Evolutionary conservation across 352 stramenopile genomes (phyloP).

Genomic region (Phytophthora hibernalis): DNA sequence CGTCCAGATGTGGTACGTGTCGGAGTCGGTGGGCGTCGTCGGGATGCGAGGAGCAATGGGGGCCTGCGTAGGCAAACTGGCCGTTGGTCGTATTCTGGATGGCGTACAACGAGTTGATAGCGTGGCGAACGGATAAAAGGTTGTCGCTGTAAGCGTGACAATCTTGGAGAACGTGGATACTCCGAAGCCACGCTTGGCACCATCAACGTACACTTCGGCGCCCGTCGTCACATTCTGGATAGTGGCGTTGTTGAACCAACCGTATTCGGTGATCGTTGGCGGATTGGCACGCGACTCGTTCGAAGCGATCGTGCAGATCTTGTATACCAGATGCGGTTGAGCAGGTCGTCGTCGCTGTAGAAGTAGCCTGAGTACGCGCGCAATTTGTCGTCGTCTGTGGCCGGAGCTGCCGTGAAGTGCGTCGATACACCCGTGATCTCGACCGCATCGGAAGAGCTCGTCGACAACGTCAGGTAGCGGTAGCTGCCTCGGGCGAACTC

Average conservation of each 20-base stretch:
- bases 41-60: slow-evolving; percentile 35
- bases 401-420: slow-evolving; percentile 41
- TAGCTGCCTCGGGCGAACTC: slow-evolving; percentile 43
- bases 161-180: slow-evolving; percentile 37
- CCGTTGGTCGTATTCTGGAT: slow-evolving; percentile 40
- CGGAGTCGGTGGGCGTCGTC: too few species aligned
- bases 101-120: slow-evolving; percentile 38
- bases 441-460: slow-evolving; percentile 21
- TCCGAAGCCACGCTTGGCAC: slow-evolving; percentile 44
- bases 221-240: slow-evolving; percentile 33
- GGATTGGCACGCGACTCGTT: slow-evolving; percentile 44
- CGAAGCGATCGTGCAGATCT: slow-evolving; percentile 42
- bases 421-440: slow-evolving; percentile 39
- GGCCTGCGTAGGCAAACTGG: slow-evolving; percentile 41
- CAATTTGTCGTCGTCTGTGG: slow-evolving; percentile 33
- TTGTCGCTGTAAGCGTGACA: slow-evolving; percentile 41
- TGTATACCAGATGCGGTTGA: slow-evolving; percentile 60
- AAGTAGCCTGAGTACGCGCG: slow-evolving; percentile 51
- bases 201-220: slow-evolving; percentile 45
- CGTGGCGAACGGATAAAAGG: slow-evolving; percentile 35
- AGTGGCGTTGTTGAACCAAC: slow-evolving; percentile 47
- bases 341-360: slow-evolving; percentile 46
- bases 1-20: slow-evolving; percentile 54
- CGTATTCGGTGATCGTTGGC: slow-evolving; percentile 40
- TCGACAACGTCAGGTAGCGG: slow-evolving; percentile 45